phyloP scores from a whole-genome alignment of 805 yeast species.

The Pichia paraexigua region DNA sequence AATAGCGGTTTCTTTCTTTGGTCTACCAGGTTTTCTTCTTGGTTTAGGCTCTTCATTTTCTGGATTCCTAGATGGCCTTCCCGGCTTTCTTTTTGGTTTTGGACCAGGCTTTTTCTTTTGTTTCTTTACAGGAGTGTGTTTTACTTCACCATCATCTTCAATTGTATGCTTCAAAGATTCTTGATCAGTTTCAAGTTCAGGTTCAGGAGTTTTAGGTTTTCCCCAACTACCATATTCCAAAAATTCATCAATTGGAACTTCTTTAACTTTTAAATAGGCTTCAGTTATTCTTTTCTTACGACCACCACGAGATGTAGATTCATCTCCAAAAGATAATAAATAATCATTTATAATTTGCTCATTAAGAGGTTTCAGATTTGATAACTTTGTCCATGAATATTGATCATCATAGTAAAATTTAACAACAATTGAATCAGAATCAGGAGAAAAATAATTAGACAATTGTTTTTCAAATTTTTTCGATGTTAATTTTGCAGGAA shows the following conservation, averaged over 20 bases:
- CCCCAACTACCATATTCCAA: constrained; percentile 36
- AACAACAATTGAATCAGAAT: constrained; percentile 34
- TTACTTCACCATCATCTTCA: constrained; percentile 6
- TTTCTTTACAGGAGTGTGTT: constrained; percentile 6
- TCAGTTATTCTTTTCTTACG: constrained; percentile 21
- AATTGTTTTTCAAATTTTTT: constrained; percentile 27
- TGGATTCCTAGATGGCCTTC: constrained; percentile 5
- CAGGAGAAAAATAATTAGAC: constrained; percentile 5
- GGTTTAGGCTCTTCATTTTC: constrained; percentile 2
- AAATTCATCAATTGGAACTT: constrained; percentile 44
- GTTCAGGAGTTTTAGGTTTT: constrained; percentile 24
- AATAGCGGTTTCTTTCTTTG: constrained; percentile 1
- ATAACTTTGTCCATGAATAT: constrained; percentile 53
- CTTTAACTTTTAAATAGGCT: constrained; percentile 28
- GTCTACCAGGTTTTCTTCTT: constrained; percentile 3
- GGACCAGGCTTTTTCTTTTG: constrained; percentile 17
- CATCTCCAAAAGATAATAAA: constrained; percentile 22
- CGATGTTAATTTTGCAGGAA: constrained; percentile 53
- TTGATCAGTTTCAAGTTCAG: constrained; percentile 8
- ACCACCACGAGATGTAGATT: constrained; percentile 20
- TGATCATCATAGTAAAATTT: constrained; percentile 68
- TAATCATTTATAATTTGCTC: constrained; percentile 33
- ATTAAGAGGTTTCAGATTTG: constrained; percentile 43
- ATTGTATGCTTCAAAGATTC: background rate
- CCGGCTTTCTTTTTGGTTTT: constrained; percentile 4